Evolutionary conservation across 1,284 basidiomycete genomes (phyloP).

Genomic region (Porogramme epimiltina): DNA sequence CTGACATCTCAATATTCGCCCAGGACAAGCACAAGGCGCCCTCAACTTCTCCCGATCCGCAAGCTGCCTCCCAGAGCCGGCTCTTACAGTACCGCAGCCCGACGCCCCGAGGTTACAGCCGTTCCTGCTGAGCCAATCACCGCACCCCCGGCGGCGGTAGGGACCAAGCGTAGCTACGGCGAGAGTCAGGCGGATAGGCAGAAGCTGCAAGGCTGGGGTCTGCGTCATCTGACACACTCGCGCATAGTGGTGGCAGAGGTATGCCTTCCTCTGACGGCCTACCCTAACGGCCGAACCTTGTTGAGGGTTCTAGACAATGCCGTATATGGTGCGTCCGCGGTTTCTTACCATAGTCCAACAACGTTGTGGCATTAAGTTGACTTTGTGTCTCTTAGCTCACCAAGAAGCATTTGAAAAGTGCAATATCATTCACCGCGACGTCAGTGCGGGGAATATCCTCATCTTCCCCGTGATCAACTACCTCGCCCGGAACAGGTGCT

Average conservation of each 20-base stretch:
- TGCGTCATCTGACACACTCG: conserved; percentile 5
- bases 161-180: not conserved
- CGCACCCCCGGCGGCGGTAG: too few relatives aligned
- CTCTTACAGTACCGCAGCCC: too few relatives aligned
- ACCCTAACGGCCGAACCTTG: not conserved
- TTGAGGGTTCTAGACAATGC: not conserved
- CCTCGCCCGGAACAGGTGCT: too few relatives aligned
- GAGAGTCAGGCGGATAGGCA: not conserved
- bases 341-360: not conserved
- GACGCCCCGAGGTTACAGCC: too few relatives aligned
- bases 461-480: not conserved
- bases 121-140: too few relatives aligned
- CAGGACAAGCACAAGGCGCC: too few relatives aligned
- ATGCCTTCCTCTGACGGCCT: not conserved
- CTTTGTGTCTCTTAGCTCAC: conserved; percentile 6
- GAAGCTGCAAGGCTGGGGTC: not conserved
- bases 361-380: not conserved
- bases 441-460: conserved; percentile 11
- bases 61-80: too few relatives aligned
- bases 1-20: too few relatives aligned
- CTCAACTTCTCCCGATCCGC: too few relatives aligned
- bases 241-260: conserved; percentile 7
- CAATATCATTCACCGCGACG: conserved; percentile 6
- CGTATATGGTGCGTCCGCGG: not conserved
- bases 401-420: not conserved